Conservation (phyloP, 1,139 yeast genomes). For the Citeromyces hawaiiensis region DNA sequence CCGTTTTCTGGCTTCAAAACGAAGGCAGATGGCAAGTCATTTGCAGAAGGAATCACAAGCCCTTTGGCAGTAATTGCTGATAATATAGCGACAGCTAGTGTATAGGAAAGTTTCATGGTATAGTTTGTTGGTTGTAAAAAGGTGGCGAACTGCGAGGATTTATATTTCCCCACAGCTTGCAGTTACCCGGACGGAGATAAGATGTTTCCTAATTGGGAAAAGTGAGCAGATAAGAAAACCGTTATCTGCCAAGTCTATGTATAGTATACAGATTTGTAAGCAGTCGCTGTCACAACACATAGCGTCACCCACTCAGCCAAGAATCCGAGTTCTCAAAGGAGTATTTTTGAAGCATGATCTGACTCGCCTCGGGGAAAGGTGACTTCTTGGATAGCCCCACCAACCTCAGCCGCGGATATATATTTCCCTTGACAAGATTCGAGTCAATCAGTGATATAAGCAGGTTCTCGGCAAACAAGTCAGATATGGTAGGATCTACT, state of each 20-base stretch:
- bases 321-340: slow-evolving; percentile 10
- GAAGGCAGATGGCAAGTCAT: slow-evolving; percentile 30
- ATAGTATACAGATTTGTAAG: neutral
- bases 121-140: slow-evolving; percentile 1
- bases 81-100: slow-evolving; percentile 29
- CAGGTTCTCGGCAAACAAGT: slow-evolving; percentile 28
- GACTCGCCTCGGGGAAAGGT: slow-evolving; percentile 29
- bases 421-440: slow-evolving; percentile 37
- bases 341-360: slow-evolving; percentile 19
- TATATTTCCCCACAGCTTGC: neutral
- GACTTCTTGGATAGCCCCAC: slow-evolving; percentile 36
- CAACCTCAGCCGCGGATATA: slow-evolving; percentile 27
- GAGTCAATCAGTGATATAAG: slow-evolving; percentile 37
- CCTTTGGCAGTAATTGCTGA: slow-evolving; percentile 52
- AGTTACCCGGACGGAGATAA: neutral
- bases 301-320: slow-evolving; percentile 14
- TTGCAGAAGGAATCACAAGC: slow-evolving; percentile 46
- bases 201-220: neutral
- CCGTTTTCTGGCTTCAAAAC: slow-evolving; percentile 6
- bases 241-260: neutral
- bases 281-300: neutral
- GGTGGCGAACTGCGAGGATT: neutral
- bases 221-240: neutral
- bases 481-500: slow-evolving; percentile 11
- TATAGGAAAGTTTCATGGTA: slow-evolving; percentile 30